Evolutionary conservation across 257 asterid genomes (phyloP).

Genomic region (Pogostemon cablin): DNA sequence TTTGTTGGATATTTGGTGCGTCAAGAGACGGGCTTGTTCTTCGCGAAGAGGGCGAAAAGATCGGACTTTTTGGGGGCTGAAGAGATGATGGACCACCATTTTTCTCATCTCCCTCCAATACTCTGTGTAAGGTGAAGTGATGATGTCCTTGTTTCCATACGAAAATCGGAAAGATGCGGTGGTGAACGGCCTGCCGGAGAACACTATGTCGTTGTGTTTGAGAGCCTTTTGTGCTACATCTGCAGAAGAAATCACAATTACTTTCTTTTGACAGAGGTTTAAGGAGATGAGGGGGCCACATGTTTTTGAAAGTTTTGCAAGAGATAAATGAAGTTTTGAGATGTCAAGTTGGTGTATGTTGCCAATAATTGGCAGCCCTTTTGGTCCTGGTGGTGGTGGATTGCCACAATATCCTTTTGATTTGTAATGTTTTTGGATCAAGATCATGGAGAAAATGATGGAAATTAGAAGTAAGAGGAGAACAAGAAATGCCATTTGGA

Average conservation of each 20-base stretch:
- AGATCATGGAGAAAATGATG: no score
- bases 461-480: no score
- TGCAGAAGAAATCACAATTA: conserved; percentile 16
- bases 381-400: background rate
- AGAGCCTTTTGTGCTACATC: conserved; percentile 15
- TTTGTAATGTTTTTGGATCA: no score
- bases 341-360: conserved; percentile 7
- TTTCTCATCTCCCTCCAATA: conserved; percentile 25
- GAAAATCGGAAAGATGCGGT: background rate
- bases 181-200: conserved; percentile 2
- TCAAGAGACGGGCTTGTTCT: background rate
- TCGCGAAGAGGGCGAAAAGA: conserved; percentile 8
- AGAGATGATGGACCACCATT: conserved; percentile 24
- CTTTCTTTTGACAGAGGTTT: background rate
- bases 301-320: background rate
- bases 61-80: background rate
- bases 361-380: conserved; percentile 18
- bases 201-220: conserved; percentile 6
- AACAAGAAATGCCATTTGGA: no score
- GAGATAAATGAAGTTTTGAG: background rate
- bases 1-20: background rate
- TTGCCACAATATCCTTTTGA: background rate
- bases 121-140: background rate
- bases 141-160: conserved; percentile 10
- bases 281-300: conserved; percentile 12